These are phyloP conservation scores for Verticillium nubilum DNA, from an alignment of 2,329 filamentous ascomycete species.

Conservation along the genomic window DNA sequence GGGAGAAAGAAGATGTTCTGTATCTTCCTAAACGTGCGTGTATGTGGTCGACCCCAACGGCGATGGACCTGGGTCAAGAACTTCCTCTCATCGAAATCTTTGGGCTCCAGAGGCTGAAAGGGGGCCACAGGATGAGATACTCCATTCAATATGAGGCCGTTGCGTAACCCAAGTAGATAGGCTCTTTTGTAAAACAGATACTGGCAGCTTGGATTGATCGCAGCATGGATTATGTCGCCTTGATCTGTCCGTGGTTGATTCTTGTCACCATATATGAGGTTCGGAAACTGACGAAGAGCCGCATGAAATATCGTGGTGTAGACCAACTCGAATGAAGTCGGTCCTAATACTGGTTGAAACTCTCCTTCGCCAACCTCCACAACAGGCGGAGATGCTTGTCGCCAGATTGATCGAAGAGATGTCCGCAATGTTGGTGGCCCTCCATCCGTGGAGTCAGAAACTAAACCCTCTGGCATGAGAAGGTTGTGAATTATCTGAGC, in stretches of 20 bases:
- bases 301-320: slow-evolving; percentile 9
- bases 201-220: slow-evolving; percentile 1
- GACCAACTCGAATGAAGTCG: slow-evolving; percentile 8
- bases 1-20: slow-evolving; percentile 1
- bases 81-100: slow-evolving; percentile 1
- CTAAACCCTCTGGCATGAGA: not conserved
- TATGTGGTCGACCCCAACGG: slow-evolving; percentile 1
- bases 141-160: not conserved
- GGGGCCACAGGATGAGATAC: not conserved
- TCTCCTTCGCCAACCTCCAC: slow-evolving; percentile 11
- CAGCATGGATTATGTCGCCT: not conserved
- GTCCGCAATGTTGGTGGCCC: not conserved
- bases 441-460: not conserved
- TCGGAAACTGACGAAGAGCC: slow-evolving; percentile 10
- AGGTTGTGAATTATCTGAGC: slow-evolving; percentile 1
- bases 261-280: slow-evolving; percentile 3
- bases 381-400: slow-evolving; percentile 2
- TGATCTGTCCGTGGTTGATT: slow-evolving; percentile 5
- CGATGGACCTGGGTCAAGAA: not conserved
- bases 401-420: slow-evolving; percentile 2
- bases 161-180: slow-evolving; percentile 8
- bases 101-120: not conserved
- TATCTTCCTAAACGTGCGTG: not conserved
- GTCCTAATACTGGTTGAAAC: slow-evolving; percentile 5
- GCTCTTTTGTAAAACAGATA: slow-evolving; percentile 6